Conservation (phyloP, 768 basidiomycete genomes). For the Xanthoconium stramineum region DNA sequence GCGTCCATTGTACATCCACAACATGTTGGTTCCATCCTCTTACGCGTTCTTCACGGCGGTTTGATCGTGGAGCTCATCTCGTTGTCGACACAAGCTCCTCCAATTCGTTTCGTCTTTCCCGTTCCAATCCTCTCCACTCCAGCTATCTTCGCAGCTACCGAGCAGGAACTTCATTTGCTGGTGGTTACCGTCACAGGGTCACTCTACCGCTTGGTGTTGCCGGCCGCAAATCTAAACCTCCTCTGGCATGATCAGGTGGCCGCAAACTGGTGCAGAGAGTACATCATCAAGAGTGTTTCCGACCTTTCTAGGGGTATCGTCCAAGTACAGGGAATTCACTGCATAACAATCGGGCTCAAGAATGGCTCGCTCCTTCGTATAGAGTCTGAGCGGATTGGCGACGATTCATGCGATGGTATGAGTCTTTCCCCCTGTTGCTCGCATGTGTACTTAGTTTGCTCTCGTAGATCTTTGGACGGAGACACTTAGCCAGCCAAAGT, state of each 20-base stretch:
- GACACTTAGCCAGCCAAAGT: slow-evolving; percentile 57
- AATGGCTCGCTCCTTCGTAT: slow-evolving; percentile 67
- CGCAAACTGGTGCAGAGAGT: slow-evolving; percentile 63
- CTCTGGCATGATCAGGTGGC: slow-evolving; percentile 57
- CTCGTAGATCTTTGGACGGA: slow-evolving; percentile 69
- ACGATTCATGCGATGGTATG: slow-evolving; percentile 59
- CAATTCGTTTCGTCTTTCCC: slow-evolving; percentile 78
- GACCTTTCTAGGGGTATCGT: slow-evolving; percentile 46
- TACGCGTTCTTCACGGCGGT: slow-evolving; percentile 72
- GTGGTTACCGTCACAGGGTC: slow-evolving; percentile 66
- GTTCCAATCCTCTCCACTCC: slow-evolving; percentile 63
- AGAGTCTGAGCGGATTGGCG: slow-evolving; percentile 58
- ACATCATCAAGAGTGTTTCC: slow-evolving; percentile 54
- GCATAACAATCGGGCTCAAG: slow-evolving; percentile 57
- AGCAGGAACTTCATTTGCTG: slow-evolving; percentile 62
- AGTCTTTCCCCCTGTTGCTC: slow-evolving; percentile 8
- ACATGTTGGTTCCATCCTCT: slow-evolving; percentile 61
- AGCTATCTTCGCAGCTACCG: slow-evolving; percentile 50
- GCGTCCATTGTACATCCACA: slow-evolving; percentile 56
- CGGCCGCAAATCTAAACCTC: slow-evolving; percentile 47
- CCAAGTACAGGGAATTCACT: slow-evolving; percentile 67
- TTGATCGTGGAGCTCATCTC: slow-evolving; percentile 74
- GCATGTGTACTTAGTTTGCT: slow-evolving; percentile 8
- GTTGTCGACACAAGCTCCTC: slow-evolving; percentile 58
- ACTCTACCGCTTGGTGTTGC: slow-evolving; percentile 69